A percentile compares a stretch with the other conserved stretches of the same genome.
Conservation (phyloP, 2,329 filamentous ascomycete genomes). For the Cladosporium colombiae region DNA sequence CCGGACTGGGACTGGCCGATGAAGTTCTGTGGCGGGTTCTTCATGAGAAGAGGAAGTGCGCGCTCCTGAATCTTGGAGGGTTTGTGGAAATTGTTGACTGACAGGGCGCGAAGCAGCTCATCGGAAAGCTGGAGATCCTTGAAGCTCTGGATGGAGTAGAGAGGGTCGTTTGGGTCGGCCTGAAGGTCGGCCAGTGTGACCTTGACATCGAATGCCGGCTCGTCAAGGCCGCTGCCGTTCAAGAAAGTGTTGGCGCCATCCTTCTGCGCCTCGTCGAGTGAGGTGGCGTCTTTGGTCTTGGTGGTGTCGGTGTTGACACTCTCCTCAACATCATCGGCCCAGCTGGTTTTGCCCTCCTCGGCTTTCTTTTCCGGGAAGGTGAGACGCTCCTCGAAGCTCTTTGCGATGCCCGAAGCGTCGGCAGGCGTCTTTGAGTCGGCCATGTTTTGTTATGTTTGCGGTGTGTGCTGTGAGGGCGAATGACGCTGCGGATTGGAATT, state of each 20-base stretch:
- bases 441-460: constrained; percentile 16
- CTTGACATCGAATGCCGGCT: constrained; percentile 84
- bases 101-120: constrained; percentile 74
- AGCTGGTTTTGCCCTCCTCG: constrained; percentile 17
- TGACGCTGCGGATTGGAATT: not conserved
- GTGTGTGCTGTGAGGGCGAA: constrained; percentile 2
- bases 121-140: constrained; percentile 70
- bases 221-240: constrained; percentile 52
- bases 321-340: constrained; percentile 18
- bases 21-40: constrained; percentile 86
- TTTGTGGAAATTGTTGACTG: constrained; percentile 83
- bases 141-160: constrained; percentile 82
- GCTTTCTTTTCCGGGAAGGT: constrained; percentile 26
- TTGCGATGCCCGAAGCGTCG: constrained; percentile 26
- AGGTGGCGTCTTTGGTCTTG: constrained; percentile 10
- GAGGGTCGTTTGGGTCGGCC: constrained; percentile 79
- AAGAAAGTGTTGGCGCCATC: constrained; percentile 50
- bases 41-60: constrained; percentile 84
- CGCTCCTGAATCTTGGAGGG: constrained; percentile 98
- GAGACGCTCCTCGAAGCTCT: constrained; percentile 34
- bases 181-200: constrained; percentile 91
- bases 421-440: constrained; percentile 10
- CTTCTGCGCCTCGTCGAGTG: constrained; percentile 30
- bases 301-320: constrained; percentile 15
- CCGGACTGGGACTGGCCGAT: constrained; percentile 99